Conservation (phyloP, 352 stramenopile species). For the Globisporangium irregulare region DNA sequence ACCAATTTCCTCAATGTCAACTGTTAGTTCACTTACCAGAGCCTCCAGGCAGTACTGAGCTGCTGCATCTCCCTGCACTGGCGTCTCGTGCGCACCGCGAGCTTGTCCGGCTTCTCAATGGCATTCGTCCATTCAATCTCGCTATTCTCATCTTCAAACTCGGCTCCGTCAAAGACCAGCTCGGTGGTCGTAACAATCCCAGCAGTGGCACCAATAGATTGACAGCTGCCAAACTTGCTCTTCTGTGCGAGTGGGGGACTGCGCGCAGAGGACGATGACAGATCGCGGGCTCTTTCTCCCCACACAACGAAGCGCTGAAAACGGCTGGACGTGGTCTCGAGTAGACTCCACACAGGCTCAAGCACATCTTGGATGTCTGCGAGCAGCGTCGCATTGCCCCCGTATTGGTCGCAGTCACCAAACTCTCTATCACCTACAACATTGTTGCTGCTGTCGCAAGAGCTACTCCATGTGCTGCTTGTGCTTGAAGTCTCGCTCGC, state of each 20-base stretch:
- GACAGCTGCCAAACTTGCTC: neutral
- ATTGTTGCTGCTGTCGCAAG: neutral
- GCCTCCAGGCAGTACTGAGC: conserved; percentile 11
- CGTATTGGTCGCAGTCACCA: neutral
- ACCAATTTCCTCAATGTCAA: neutral
- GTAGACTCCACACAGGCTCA: conserved; percentile 10
- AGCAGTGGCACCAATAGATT: neutral
- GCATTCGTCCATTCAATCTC: neutral
- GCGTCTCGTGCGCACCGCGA: conserved; percentile 18
- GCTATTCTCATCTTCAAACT: conserved; percentile 10
- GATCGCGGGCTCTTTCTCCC: neutral
- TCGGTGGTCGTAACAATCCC: neutral
- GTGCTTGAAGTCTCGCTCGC: neutral
- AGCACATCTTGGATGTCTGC: conserved; percentile 16
- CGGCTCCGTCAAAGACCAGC: conserved; percentile 1
- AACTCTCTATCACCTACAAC: neutral
- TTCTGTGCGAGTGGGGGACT: neutral
- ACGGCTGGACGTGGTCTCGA: conserved; percentile 13
- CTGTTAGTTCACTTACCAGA: conserved; percentile 10
- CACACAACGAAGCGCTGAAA: conserved; percentile 9
- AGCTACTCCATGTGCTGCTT: neutral
- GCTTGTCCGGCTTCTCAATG: neutral
- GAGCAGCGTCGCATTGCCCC: conserved; percentile 14
- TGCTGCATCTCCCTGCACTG: conserved; percentile 15
- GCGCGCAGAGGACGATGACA: conserved; percentile 7